Percentiles rank a stretch among this genome's conserved stretches.
Evolutionary conservation across 139 green algal species (phyloP).

Genomic region (Volvox reticuliferus): DNA sequence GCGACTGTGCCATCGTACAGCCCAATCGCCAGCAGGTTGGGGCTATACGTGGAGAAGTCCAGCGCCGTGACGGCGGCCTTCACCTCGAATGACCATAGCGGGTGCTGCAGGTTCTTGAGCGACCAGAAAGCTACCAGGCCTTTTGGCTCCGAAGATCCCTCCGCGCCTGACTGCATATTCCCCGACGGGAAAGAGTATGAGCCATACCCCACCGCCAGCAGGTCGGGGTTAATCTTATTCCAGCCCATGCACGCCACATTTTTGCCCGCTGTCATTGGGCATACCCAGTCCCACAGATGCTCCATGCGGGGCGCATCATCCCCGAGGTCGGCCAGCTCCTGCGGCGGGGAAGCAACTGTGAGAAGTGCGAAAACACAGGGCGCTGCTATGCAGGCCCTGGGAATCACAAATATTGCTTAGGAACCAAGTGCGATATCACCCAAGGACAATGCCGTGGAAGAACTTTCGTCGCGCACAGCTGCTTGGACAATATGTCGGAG

Average conservation of each 20-base stretch:
- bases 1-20: slow-evolving; percentile 88
- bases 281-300: slow-evolving; percentile 79
- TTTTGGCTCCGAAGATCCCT: background rate
- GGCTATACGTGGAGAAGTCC: slow-evolving; percentile 74
- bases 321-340: slow-evolving; percentile 35
- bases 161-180: background rate
- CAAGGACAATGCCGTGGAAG: too few relatives aligned
- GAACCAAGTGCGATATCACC: too few relatives aligned
- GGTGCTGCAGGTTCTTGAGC: slow-evolving; percentile 84
- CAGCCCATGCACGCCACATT: slow-evolving; percentile 75
- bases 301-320: slow-evolving; percentile 65
- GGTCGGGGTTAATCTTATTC: slow-evolving; percentile 72
- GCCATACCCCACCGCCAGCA: slow-evolving; percentile 88
- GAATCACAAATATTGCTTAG: too few relatives aligned
- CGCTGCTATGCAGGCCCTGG: background rate
- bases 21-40: slow-evolving; percentile 89
- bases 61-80: slow-evolving; percentile 76
- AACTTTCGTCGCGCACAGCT: too few relatives aligned
- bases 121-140: slow-evolving; percentile 87
- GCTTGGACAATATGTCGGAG: too few relatives aligned
- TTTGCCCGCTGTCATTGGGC: slow-evolving; percentile 59
- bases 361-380: background rate
- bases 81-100: slow-evolving; percentile 76
- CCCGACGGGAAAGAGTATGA: slow-evolving; percentile 62
- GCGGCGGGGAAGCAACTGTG: background rate